Conservation (phyloP, 2,329 filamentous ascomycete species). For the Cytospora schulzeri region DNA sequence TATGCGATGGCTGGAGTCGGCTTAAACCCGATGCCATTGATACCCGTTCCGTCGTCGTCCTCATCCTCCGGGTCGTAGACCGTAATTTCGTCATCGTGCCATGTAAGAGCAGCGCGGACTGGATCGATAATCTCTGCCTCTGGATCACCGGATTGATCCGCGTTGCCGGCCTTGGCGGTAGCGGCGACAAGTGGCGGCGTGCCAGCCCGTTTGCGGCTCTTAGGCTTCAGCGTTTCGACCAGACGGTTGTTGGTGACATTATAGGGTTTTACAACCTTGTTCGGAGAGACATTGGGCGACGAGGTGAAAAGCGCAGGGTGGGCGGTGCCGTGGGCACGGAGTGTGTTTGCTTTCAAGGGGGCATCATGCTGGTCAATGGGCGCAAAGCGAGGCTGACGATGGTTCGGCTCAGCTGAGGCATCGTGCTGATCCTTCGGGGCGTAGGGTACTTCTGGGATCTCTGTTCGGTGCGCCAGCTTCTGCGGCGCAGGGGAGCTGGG, state of each 20-base stretch:
- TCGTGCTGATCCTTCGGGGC: neutral
- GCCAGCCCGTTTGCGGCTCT: conserved; percentile 32
- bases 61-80: conserved; percentile 65
- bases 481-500: neutral
- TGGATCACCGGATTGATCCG: conserved; percentile 36
- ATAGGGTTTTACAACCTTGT: conserved; percentile 6
- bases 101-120: conserved; percentile 62
- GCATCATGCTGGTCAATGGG: neutral
- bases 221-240: conserved; percentile 14
- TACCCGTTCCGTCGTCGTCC: conserved; percentile 67
- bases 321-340: neutral
- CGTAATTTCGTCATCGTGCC: conserved; percentile 70
- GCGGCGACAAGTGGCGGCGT: conserved; percentile 41
- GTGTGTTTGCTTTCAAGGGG: neutral
- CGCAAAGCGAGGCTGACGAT: neutral
- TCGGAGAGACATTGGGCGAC: conserved; percentile 17
- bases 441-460: conserved; percentile 20
- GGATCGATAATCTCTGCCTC: conserved; percentile 51
- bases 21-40: conserved; percentile 69
- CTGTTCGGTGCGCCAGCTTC: conserved; percentile 31
- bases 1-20: conserved; percentile 64
- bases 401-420: neutral
- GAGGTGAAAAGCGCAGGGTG: conserved; percentile 6
- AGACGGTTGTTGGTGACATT: conserved; percentile 9
- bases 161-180: conserved; percentile 27